A percentile compares a stretch with the other conserved stretches of the same genome.
These are phyloP conservation scores for Silene coronaria DNA, from an alignment of 179 eudicot genomes.

Conservation along the genomic window DNA sequence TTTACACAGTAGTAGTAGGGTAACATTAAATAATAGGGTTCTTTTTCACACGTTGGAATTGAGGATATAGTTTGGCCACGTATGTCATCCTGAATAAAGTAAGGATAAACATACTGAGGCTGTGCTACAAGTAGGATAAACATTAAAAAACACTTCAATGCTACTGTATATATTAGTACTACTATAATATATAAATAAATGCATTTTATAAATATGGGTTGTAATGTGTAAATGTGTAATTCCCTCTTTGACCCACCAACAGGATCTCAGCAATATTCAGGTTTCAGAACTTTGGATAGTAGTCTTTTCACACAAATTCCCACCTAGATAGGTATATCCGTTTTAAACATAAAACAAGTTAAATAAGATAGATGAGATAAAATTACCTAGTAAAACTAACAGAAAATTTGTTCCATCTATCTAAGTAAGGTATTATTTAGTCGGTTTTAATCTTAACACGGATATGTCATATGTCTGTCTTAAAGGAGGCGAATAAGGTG, in stretches of 20 bases:
- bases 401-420: too few species aligned
- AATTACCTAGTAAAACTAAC: too few species aligned
- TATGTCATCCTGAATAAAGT: slow-evolving; percentile 11
- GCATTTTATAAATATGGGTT: not conserved
- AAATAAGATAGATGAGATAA: too few species aligned
- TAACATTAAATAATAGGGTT: not conserved
- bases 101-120: slow-evolving; percentile 20
- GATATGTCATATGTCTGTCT: not conserved
- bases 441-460: not conserved
- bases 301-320: not conserved
- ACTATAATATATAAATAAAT: too few species aligned
- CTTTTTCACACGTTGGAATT: slow-evolving; percentile 13
- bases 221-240: not conserved
- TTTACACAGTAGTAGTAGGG: not conserved
- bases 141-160: not conserved
- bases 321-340: too few species aligned
- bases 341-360: too few species aligned
- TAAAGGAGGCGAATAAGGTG: not conserved
- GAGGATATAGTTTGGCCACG: slow-evolving; percentile 31
- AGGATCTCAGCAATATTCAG: slow-evolving; percentile 15
- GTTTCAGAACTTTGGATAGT: slow-evolving; percentile 7
- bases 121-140: slow-evolving; percentile 14
- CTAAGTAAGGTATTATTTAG: not conserved
- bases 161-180: not conserved
- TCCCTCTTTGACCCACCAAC: slow-evolving; percentile 18